Evolutionary conservation across 2,329 filamentous ascomycete genomes (phyloP).

Genomic region (Fusarium pseudocircinatum): DNA sequence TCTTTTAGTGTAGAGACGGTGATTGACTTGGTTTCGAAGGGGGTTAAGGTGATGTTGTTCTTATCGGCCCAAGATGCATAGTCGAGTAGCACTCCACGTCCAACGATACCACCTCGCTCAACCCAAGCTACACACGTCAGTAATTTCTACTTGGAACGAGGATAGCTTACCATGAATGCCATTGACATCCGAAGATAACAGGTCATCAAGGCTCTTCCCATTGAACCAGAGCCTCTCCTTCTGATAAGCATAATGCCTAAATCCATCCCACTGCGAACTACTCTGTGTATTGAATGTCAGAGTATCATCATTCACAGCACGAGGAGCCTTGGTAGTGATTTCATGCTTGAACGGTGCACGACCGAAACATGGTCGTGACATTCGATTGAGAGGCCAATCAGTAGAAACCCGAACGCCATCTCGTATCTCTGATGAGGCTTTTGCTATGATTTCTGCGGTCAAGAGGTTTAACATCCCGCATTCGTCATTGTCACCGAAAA

Average conservation of each 20-base stretch:
- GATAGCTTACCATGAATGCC: slow-evolving; percentile 43
- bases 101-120: slow-evolving; percentile 55
- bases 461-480: slow-evolving; percentile 65
- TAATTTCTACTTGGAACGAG: rapidly evolving
- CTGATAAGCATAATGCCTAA: slow-evolving; percentile 52
- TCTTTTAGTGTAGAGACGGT: slow-evolving; percentile 53
- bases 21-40: slow-evolving; percentile 55
- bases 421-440: slow-evolving; percentile 44
- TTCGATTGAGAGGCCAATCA: slow-evolving; percentile 48
- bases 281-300: slow-evolving; percentile 51
- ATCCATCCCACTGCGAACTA: slow-evolving; percentile 53
- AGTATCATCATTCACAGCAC: slow-evolving; percentile 47
- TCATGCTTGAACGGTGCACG: slow-evolving; percentile 45
- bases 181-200: slow-evolving; percentile 47
- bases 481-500: slow-evolving; percentile 61
- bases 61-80: slow-evolving; percentile 57
- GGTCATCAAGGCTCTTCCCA: slow-evolving; percentile 53
- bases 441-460: slow-evolving; percentile 47
- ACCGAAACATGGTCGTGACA: slow-evolving; percentile 48
- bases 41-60: slow-evolving; percentile 48
- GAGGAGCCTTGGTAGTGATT: slow-evolving; percentile 40
- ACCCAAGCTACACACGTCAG: slow-evolving; percentile 9
- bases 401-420: slow-evolving; percentile 47
- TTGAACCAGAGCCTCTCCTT: slow-evolving; percentile 49
- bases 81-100: slow-evolving; percentile 63